Evolutionary conservation across 495 filamentous ascomycete genomes (phyloP).

Genomic region (Xylaria longipes): DNA sequence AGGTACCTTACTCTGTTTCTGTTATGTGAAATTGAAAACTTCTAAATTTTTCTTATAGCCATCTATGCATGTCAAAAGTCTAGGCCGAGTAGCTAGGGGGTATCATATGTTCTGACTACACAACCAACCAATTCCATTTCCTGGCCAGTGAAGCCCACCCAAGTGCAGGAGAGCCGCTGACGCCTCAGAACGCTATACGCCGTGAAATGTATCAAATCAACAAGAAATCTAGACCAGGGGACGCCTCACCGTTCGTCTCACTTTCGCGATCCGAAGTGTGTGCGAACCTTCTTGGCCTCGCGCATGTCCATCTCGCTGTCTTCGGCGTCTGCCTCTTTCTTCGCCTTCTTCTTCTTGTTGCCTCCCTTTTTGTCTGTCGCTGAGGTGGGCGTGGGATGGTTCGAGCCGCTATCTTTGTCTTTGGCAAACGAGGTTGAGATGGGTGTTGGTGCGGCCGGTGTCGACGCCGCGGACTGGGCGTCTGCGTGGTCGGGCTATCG

Average conservation of each 20-base stretch:
- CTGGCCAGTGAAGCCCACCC: background rate
- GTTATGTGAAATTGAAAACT: background rate
- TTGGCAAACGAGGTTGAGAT: conserved; percentile 52
- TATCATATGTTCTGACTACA: conserved; percentile 18
- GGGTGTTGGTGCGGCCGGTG: conserved; percentile 56
- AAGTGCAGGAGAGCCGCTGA: background rate
- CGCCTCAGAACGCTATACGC: conserved; percentile 6
- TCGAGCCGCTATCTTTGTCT: conserved; percentile 46
- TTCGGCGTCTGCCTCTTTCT: conserved; percentile 45
- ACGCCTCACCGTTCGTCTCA: conserved; percentile 28
- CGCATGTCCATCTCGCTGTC: conserved; percentile 59
- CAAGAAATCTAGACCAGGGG: background rate
- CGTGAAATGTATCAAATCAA: conserved; percentile 18
- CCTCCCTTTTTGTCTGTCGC: conserved; percentile 45
- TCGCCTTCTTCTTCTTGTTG: conserved; percentile 50
- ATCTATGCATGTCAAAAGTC: background rate
- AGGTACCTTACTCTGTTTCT: background rate
- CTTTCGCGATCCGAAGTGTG: conserved; percentile 59
- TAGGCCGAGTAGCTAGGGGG: conserved; percentile 10
- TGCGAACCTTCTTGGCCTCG: conserved; percentile 58
- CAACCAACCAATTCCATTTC: background rate
- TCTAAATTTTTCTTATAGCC: background rate
- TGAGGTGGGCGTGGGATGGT: conserved; percentile 54
- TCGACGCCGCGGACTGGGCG: conserved; percentile 43
- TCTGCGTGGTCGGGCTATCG: conserved; percentile 49